Base-by-base conservation (phyloP, 2,329 filamentous ascomycete species). In the Sporothrix brunneoviolacea region DNA sequence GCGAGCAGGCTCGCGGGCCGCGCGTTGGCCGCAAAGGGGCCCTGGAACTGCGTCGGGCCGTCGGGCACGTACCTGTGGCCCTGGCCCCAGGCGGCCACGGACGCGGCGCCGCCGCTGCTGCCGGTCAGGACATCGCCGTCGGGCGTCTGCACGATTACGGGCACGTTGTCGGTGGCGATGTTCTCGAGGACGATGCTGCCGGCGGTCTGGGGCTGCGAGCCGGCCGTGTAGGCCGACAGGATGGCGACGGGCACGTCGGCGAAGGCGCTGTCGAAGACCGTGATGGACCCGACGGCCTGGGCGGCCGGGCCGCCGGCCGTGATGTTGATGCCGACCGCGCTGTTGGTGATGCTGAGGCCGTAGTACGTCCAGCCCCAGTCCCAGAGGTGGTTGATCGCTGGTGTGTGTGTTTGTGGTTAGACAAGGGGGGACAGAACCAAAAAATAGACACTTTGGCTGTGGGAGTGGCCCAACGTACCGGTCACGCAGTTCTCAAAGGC, bases 291-390 rank as follows among this genome's bases (percentile, higher is more conserved):
- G 30, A 87, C 83, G 15, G 75, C 75, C 60, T 84, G 75, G 55
- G 60, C 60, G 32, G 71, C 70, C 24, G 68, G 64, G 7, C 70
- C 71, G 18, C 70, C 69, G 33, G 71, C 75, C 1, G 65, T 66
- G 65, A 86, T 80, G 60, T 86, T 80, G 50, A 86, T 70, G 39
- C 80, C 83, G 39, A 79, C 70, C 4, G 67, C 66, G 58, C 78
- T 81, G 62, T 80, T 75, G 63, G 76, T 76, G 65, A 86, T 79
- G 22, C 66, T 68, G 1, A 85, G 60, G 3, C 75, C 77, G 59
- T 81, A 80, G 66, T 84, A 80, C 7, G 78, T 82, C 80, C 82
- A 89, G 24, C 79, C 78, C 84, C 84, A 89, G 65, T 85, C 77
- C 84, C 85, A 88, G 56, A 83, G 77, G 66, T 86, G 78, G 61